Evolutionary conservation across 768 basidiomycete genomes (phyloP).

Genomic region (Tricholomella constricta): DNA sequence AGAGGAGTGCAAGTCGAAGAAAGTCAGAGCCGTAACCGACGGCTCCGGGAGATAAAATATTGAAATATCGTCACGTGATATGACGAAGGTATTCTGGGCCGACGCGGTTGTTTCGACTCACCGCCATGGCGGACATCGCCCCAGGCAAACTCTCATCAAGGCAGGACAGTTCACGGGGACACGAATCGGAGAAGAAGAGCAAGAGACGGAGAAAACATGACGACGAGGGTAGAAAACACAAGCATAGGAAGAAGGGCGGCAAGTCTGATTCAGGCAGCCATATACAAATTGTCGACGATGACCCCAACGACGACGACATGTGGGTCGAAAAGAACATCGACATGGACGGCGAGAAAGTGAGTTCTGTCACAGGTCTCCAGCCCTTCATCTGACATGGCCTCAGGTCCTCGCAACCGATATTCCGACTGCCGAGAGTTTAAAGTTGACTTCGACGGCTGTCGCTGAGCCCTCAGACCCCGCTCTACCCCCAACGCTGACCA

Average conservation of each 20-base stretch:
- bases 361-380: slow-evolving; percentile 24
- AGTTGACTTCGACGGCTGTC: slow-evolving; percentile 62
- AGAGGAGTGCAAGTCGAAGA: background rate
- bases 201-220: slow-evolving; percentile 59
- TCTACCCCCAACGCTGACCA: slow-evolving; percentile 46
- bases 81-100: slow-evolving; percentile 7
- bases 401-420: slow-evolving; percentile 73
- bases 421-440: slow-evolving; percentile 72
- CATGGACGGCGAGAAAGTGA: slow-evolving; percentile 72
- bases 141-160: slow-evolving; percentile 28
- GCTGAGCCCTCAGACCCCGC: slow-evolving; percentile 43
- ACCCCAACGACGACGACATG: slow-evolving; percentile 70
- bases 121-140: slow-evolving; percentile 16
- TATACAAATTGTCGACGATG: slow-evolving; percentile 65
- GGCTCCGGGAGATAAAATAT: slow-evolving; percentile 6
- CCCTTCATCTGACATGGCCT: slow-evolving; percentile 12
- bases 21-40: slow-evolving; percentile 1
- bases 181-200: slow-evolving; percentile 45
- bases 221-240: slow-evolving; percentile 40
- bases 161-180: slow-evolving; percentile 36
- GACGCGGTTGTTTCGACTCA: background rate
- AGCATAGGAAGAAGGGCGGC: slow-evolving; percentile 47
- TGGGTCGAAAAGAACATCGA: slow-evolving; percentile 91
- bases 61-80: slow-evolving; percentile 22
- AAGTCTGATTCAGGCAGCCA: slow-evolving; percentile 38